Percentiles rank a stretch among this genome's conserved stretches.
These are phyloP conservation scores for Cutaneotrichosporon spelunceum DNA, from an alignment of 1,284 basidiomycete species.

Conservation along the genomic window DNA sequence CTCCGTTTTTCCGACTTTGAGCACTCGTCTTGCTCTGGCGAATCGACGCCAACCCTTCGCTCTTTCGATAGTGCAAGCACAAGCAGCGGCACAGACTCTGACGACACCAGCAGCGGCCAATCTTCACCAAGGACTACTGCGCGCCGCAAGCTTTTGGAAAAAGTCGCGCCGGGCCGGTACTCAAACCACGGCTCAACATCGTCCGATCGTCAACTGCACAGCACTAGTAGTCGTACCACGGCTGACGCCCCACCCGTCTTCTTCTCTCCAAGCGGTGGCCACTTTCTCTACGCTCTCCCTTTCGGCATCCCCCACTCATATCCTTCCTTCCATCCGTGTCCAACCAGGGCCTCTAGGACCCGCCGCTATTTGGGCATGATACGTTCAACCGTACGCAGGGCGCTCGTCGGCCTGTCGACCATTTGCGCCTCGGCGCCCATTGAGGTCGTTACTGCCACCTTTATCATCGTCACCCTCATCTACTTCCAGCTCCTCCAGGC, in stretches of 20 bases:
- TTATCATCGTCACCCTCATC: slow-evolving; percentile 78
- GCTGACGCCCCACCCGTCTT: not conserved
- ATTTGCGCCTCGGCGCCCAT: slow-evolving; percentile 55
- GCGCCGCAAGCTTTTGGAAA: slow-evolving; percentile 6
- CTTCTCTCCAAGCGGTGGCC: slow-evolving; percentile 5
- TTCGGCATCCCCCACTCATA: slow-evolving; percentile 5
- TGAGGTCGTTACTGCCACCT: slow-evolving; percentile 84
- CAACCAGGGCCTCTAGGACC: slow-evolving; percentile 9
- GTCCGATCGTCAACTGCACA: slow-evolving; percentile 7
- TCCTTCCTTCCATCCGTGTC: slow-evolving; percentile 8
- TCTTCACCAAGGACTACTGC: not conserved
- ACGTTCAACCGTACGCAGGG: slow-evolving; percentile 31
- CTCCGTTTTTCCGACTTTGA: not conserved
- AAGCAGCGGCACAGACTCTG: slow-evolving; percentile 1
- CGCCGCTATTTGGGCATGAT: slow-evolving; percentile 11
- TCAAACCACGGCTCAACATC: not conserved
- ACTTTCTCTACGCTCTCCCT: slow-evolving; percentile 7
- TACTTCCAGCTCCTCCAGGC: slow-evolving; percentile 88
- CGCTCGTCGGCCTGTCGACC: slow-evolving; percentile 46
- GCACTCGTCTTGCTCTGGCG: slow-evolving; percentile 1
- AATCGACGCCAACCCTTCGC: slow-evolving; percentile 7
- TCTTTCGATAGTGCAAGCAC: slow-evolving; percentile 1
- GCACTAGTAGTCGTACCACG: slow-evolving; percentile 1
- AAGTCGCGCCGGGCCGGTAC: slow-evolving; percentile 5
- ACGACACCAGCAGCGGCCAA: slow-evolving; percentile 1